A percentile compares a stretch with the other conserved stretches of the same genome.
Evolutionary conservation across 805 yeast genomes (phyloP).

Genomic region (Scheffersomyces amazonensis): DNA sequence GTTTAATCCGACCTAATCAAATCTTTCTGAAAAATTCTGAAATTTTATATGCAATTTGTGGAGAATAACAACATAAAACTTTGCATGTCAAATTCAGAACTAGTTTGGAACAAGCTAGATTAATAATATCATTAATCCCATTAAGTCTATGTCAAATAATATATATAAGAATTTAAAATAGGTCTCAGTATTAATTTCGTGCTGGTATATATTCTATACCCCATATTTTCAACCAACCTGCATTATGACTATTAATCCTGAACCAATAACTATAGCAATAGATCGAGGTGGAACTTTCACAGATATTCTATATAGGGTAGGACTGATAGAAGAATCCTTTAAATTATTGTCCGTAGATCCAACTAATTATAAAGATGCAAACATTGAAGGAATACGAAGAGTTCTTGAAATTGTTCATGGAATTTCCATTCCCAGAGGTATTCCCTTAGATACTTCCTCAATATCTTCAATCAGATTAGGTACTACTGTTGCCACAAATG

Average conservation of each 20-base stretch:
- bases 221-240: no score
- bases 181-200: no score
- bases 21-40: no score
- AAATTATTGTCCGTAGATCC: constrained; percentile 90
- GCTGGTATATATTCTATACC: no score
- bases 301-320: constrained; percentile 55
- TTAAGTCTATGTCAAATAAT: no score
- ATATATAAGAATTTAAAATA: no score
- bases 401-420: constrained; percentile 62
- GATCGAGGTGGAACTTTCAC: constrained; percentile 87
- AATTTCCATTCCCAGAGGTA: constrained; percentile 42
- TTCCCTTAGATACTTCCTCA: constrained; percentile 51
- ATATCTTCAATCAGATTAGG: constrained; percentile 82
- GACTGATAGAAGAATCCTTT: constrained; percentile 59
- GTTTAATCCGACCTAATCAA: no score
- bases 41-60: no score
- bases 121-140: no score
- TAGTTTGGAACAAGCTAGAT: no score
- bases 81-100: no score
- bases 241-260: constrained; percentile 8
- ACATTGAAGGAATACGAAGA: constrained; percentile 85
- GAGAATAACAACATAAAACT: no score
- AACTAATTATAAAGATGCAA: constrained; percentile 83
- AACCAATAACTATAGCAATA: constrained; percentile 20
- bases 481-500: constrained; percentile 95